Evolutionary conservation across 495 filamentous ascomycete genomes (phyloP).

Genomic region (Ramalina peruviana): DNA sequence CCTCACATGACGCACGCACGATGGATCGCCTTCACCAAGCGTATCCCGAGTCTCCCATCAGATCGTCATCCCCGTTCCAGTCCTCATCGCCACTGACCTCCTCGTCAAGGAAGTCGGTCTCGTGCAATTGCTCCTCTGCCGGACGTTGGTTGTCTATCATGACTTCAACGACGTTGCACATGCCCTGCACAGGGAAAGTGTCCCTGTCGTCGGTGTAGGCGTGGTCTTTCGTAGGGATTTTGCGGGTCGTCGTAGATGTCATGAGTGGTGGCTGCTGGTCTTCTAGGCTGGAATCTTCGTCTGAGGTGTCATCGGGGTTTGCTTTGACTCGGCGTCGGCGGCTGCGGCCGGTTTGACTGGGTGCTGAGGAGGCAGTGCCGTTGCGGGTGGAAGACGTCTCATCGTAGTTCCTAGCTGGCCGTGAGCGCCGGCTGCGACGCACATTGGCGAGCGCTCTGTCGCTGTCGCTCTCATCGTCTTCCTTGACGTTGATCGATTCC

Average conservation of each 20-base stretch:
- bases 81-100: conserved; percentile 63
- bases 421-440: conserved; percentile 9
- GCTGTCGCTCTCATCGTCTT: conserved; percentile 2
- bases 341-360: not conserved
- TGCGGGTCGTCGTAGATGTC: not conserved
- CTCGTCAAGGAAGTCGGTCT: conserved; percentile 67
- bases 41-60: conserved; percentile 20
- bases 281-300: conserved; percentile 15
- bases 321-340: conserved; percentile 1
- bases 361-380: not conserved
- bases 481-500: not conserved
- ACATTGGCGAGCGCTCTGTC: conserved; percentile 2
- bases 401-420: not conserved
- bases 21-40: conserved; percentile 21
- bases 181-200: conserved; percentile 44
- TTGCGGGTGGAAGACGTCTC: not conserved
- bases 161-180: conserved; percentile 70
- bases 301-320: conserved; percentile 9
- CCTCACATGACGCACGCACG: too few species aligned
- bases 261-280: conserved; percentile 1
- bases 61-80: conserved; percentile 49
- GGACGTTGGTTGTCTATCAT: conserved; percentile 73
- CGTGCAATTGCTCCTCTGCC: conserved; percentile 54
- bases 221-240: not conserved
- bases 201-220: conserved; percentile 5